Base-by-base conservation (phyloP, 495 filamentous ascomycete species). In the Zalerion maritima region DNA sequence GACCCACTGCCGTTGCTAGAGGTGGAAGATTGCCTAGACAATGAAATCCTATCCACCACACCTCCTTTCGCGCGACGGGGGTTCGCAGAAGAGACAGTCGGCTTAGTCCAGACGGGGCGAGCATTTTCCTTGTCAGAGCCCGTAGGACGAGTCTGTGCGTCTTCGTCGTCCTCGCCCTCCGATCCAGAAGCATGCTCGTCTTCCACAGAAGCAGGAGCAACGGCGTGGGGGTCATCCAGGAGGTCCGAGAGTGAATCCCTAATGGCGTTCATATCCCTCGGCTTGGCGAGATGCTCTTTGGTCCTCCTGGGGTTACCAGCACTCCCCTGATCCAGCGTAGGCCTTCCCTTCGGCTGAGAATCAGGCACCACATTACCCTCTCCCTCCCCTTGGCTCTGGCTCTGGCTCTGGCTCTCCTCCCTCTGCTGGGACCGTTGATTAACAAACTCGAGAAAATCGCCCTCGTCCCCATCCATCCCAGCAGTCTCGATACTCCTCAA, bases 401-500 rank as follows among this genome's bases (percentile, higher is more conserved):
- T 43, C 28, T 38, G 32, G 21, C 47, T 48, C 25, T 40, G 28
- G 3, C 65, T 62, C 14, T 52, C 47, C 8, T 42, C 41, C 21
- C 55, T 40, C 18, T 67, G 57, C 27, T 63, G 55, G 4, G 53
- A 53, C 3, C 55, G 51, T 4, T 67, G 62, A 30, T 67, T 67
- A 17, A 76, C 67, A 21, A 57, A 54, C 15, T 73, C 68, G 2
- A 75, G 47, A 46, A 93, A 80, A 31, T 83, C 78, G 46, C 78
- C 58, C 15, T 87, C 80, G 29, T 87, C 80, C n/a, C n/a, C n/a
- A 22, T 87, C 82, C 13, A 70, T 60, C 24, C 75, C 77, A 20
- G 65, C 67, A 42, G 96, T 91, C 38, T 94, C 86, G 29, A 99
- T 78, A 6, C 83, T 78, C 32, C 67, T 69, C 35, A 96, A 70